These are phyloP conservation scores for Fusarium sp. DNA, from an alignment of 2,329 filamentous ascomycete genomes.

Conservation along the genomic window DNA sequence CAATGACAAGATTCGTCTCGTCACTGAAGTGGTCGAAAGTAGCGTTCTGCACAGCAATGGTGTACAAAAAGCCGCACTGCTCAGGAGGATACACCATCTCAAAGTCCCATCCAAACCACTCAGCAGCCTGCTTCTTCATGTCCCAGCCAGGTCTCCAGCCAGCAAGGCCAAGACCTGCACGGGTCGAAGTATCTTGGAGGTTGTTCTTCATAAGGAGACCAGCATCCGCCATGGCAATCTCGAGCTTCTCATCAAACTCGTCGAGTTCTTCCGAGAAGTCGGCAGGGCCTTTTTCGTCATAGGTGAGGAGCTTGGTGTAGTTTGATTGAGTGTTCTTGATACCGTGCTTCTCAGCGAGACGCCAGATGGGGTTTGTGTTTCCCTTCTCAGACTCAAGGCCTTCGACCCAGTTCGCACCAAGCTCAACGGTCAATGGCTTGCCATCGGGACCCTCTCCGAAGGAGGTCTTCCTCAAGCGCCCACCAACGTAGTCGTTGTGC, in stretches of 20 bases:
- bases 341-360: constrained; percentile 68
- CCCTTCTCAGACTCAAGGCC: constrained; percentile 35
- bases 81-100: constrained; percentile 70
- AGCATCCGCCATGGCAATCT: constrained; percentile 61
- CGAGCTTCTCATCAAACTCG: constrained; percentile 61
- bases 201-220: constrained; percentile 69
- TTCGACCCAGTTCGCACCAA: constrained; percentile 74
- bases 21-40: constrained; percentile 73
- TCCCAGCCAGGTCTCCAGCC: constrained; percentile 71
- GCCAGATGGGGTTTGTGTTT: constrained; percentile 72
- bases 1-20: constrained; percentile 70
- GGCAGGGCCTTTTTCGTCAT: constrained; percentile 66
- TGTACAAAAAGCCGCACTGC: constrained; percentile 66
- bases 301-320: constrained; percentile 69
- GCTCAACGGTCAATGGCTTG: constrained; percentile 68
- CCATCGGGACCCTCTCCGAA: constrained; percentile 66
- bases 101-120: constrained; percentile 71
- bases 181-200: constrained; percentile 70
- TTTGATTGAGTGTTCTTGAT: constrained; percentile 69
- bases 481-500: constrained; percentile 71
- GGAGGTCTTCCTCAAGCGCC: constrained; percentile 67
- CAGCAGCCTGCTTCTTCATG: constrained; percentile 67
- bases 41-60: constrained; percentile 67
- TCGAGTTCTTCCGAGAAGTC: constrained; percentile 65
- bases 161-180: constrained; percentile 68